Evolutionary conservation across 257 asterid species (phyloP).

Genomic region (Solanum neorickii): DNA sequence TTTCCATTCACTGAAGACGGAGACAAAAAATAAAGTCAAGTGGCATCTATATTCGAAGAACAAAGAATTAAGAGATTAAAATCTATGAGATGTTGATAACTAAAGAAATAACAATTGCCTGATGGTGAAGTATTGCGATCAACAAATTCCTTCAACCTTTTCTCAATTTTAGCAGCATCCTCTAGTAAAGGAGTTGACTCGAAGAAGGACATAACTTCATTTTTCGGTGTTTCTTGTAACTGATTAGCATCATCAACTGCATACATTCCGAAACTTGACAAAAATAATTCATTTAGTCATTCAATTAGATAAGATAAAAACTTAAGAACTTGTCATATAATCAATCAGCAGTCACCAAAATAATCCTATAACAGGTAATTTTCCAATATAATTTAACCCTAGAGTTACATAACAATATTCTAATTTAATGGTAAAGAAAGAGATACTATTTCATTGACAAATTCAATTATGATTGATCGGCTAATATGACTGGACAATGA

Average conservation of each 20-base stretch:
- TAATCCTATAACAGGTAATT: background rate
- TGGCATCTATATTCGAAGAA: background rate
- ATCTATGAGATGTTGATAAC: background rate
- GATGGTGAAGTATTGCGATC: conserved; percentile 19
- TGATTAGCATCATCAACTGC: background rate
- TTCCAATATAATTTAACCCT: background rate
- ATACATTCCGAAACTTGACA: background rate
- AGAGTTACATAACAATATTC: background rate
- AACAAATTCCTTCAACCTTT: conserved; percentile 39
- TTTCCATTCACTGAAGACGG: conserved; percentile 28
- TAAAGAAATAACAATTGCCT: conserved; percentile 23
- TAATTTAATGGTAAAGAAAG: background rate
- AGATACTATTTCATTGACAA: background rate
- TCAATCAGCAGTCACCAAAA: background rate
- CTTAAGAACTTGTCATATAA: background rate
- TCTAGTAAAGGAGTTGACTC: conserved; percentile 72
- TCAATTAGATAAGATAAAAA: background rate
- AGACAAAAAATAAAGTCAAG: background rate
- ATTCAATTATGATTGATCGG: background rate
- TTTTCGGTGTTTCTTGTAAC: conserved; percentile 19
- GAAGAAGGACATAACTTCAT: conserved; percentile 54
- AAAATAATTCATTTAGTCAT: background rate
- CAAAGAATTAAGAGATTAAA: background rate
- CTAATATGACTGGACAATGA: background rate
- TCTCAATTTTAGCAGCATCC: conserved; percentile 39